Evolutionary conservation across 2,329 filamentous ascomycete genomes (phyloP).

Genomic region (Ascochyta clinopodiicola): DNA sequence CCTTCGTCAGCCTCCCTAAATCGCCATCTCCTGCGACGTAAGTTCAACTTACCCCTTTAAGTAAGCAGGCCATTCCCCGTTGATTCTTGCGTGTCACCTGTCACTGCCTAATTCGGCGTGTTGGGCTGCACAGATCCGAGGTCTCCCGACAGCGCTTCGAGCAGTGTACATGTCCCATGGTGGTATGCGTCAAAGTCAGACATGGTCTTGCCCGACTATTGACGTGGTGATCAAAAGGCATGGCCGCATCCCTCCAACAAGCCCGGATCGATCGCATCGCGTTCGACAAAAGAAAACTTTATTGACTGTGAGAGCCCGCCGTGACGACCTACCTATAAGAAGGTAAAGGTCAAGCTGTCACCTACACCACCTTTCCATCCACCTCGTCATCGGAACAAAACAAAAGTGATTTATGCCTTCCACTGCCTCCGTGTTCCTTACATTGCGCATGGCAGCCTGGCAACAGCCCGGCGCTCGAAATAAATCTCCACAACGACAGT

Average conservation of each 20-base stretch:
- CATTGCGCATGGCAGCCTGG: not conserved
- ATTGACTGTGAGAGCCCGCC: too few relatives aligned
- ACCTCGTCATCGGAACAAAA: not conserved
- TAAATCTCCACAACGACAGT: conserved; percentile 2
- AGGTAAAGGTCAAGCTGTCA: too few relatives aligned
- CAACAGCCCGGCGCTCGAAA: conserved; percentile 2
- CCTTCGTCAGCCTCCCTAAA: not conserved
- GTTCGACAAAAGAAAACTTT: not conserved
- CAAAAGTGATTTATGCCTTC: not conserved
- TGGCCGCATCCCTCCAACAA: too few relatives aligned
- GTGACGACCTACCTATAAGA: too few relatives aligned
- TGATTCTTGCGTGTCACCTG: conserved; percentile 27
- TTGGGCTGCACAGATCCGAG: conserved; percentile 6
- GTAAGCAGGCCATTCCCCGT: conserved; percentile 26
- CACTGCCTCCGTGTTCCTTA: not conserved
- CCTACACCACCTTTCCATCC: not conserved
- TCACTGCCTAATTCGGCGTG: conserved; percentile 19
- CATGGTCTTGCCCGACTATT: not conserved
- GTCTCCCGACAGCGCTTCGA: conserved; percentile 7
- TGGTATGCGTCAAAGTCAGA: conserved; percentile 5
- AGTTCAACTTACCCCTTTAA: conserved; percentile 25
- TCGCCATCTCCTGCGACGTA: not conserved
- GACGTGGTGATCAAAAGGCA: not conserved
- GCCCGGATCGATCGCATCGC: not conserved
- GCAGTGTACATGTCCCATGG: conserved; percentile 9